Conservation (phyloP, 169 alveolate genomes). For the Plasmodium knowlesi region DNA sequence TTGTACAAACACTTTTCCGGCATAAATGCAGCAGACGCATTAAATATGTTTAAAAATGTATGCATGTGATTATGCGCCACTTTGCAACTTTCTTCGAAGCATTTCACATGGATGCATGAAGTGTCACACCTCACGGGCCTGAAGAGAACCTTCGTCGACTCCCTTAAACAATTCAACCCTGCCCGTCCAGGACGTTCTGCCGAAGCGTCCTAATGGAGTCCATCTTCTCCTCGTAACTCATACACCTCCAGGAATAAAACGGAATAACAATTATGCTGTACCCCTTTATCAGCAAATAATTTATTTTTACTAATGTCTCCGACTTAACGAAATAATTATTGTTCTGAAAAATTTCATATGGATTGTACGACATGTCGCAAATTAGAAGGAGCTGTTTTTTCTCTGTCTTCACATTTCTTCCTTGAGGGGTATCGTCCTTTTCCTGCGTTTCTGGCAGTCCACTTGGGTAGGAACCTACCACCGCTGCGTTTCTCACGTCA, state of each 20-base stretch:
- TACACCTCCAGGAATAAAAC: slow-evolving; percentile 60
- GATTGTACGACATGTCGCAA: slow-evolving; percentile 29
- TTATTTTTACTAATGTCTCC: slow-evolving; percentile 44
- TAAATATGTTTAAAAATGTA: background rate
- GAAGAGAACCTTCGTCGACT: background rate
- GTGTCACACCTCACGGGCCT: background rate
- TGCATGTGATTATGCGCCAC: background rate
- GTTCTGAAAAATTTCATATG: slow-evolving; percentile 59
- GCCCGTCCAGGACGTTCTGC: slow-evolving; percentile 4
- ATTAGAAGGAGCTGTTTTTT: slow-evolving; percentile 24
- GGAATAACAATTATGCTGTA: slow-evolving; percentile 63
- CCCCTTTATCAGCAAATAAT: slow-evolving; percentile 64
- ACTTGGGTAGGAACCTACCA: no score
- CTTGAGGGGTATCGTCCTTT: background rate
- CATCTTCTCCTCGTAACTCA: slow-evolving; percentile 36
- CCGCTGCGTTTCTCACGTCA: background rate
- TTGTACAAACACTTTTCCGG: background rate
- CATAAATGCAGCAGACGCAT: background rate
- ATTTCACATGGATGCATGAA: background rate
- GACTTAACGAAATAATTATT: slow-evolving; percentile 48
- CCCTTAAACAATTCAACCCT: background rate
- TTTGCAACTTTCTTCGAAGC: background rate
- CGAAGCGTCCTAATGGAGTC: background rate
- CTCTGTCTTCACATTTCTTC: background rate
- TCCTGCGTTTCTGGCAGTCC: no score